These are phyloP conservation scores for Wickerhamiella parazyma DNA, from an alignment of 805 yeast species.

Conservation along the genomic window DNA sequence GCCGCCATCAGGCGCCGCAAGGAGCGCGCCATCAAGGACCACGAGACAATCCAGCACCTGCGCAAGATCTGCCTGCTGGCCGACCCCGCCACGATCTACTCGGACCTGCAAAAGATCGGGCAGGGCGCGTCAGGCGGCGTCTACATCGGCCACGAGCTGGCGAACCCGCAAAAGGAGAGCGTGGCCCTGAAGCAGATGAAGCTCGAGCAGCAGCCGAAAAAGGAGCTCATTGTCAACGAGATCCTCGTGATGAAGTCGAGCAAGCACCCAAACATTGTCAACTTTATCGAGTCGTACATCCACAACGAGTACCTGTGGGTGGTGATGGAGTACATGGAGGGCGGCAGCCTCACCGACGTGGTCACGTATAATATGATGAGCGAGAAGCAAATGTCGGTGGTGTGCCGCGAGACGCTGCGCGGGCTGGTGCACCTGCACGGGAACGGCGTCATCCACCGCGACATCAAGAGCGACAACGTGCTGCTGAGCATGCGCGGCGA, in stretches of 20 bases:
- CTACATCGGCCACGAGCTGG: slow-evolving; percentile 53
- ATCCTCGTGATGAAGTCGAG: slow-evolving; percentile 91
- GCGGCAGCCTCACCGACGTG: slow-evolving; percentile 91
- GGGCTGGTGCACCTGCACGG: slow-evolving; percentile 83
- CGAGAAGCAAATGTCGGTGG: slow-evolving; percentile 91
- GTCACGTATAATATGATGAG: slow-evolving; percentile 77
- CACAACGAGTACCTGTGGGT: slow-evolving; percentile 68
- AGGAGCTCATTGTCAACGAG: slow-evolving; percentile 88
- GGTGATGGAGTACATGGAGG: slow-evolving; percentile 98
- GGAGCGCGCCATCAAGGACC: slow-evolving; percentile 58
- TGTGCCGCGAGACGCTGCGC: slow-evolving; percentile 75
- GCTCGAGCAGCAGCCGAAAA: slow-evolving; percentile 85
- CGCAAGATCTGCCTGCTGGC: slow-evolving; percentile 68
- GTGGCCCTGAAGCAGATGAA: slow-evolving; percentile 98
- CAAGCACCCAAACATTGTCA: slow-evolving; percentile 82
- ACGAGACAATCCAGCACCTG: slow-evolving; percentile 56
- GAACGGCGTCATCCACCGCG: slow-evolving; percentile 71
- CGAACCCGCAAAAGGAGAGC: slow-evolving; percentile 22
- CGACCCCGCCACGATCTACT: slow-evolving; percentile 63
- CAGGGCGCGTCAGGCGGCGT: slow-evolving; percentile 98
- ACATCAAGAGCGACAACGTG: slow-evolving; percentile 90
- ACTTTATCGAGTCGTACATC: slow-evolving; percentile 76
- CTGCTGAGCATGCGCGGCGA: slow-evolving; percentile 71
- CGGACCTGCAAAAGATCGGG: slow-evolving; percentile 45
- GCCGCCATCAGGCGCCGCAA: slow-evolving; percentile 42